Percentiles rank a stretch among this genome's conserved stretches.
Conservation (phyloP, 2,329 filamentous ascomycete species). For the Colletotrichum falcatum region DNA sequence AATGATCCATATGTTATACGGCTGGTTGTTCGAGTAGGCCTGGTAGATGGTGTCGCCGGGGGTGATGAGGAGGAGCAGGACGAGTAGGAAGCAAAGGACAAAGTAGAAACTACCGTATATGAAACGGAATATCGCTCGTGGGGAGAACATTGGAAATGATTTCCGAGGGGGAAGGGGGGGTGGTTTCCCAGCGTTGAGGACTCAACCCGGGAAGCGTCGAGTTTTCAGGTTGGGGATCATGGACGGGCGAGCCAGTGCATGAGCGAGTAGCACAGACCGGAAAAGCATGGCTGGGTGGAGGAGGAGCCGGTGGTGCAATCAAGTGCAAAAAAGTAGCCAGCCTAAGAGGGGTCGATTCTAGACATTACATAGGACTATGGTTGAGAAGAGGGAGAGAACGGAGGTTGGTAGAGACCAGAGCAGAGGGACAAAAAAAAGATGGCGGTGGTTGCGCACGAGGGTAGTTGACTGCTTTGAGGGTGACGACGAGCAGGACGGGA, state of each 20-base stretch:
- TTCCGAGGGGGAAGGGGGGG: slow-evolving; percentile 12
- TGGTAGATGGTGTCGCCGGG: slow-evolving; percentile 86
- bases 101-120: slow-evolving; percentile 85
- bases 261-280: slow-evolving; percentile 44
- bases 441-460: too few species aligned
- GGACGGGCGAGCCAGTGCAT: slow-evolving; percentile 38
- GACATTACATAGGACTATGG: slow-evolving; percentile 35
- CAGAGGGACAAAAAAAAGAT: neutral
- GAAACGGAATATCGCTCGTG: slow-evolving; percentile 76
- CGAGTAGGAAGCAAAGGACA: slow-evolving; percentile 78
- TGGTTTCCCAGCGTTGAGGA: slow-evolving; percentile 39
- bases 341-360: slow-evolving; percentile 22
- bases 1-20: slow-evolving; percentile 87
- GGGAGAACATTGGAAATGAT: slow-evolving; percentile 52
- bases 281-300: slow-evolving; percentile 42
- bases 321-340: slow-evolving; percentile 1
- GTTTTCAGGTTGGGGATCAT: slow-evolving; percentile 36
- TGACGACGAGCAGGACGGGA: slow-evolving; percentile 28
- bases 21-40: slow-evolving; percentile 72
- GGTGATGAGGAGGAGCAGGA: slow-evolving; percentile 81
- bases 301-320: slow-evolving; percentile 14
- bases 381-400: slow-evolving; percentile 12
- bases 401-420: slow-evolving; percentile 22
- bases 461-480: slow-evolving; percentile 25
- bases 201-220: slow-evolving; percentile 42